Percentiles rank a stretch among this genome's conserved stretches.
Conservation (phyloP, 176 grass and related monocot genomes). For the Neostapfia colusana region DNA sequence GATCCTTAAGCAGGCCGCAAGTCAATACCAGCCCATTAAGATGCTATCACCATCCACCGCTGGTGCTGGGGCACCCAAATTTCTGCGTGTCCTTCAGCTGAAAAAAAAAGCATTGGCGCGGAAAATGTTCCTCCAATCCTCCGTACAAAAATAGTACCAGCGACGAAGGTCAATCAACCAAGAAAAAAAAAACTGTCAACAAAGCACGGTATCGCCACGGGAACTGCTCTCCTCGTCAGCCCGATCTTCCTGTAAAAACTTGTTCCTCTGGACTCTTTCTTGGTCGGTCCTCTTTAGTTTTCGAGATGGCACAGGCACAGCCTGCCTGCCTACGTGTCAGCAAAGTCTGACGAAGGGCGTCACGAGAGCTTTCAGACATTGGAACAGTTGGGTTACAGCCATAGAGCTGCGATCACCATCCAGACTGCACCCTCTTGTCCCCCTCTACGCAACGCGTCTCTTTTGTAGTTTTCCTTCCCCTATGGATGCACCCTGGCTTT, state of each 20-base stretch:
- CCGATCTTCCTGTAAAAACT: neutral
- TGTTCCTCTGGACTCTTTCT: neutral
- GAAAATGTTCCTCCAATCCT: neutral
- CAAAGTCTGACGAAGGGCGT: neutral
- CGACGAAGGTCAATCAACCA: too few relatives aligned
- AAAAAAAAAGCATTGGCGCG: neutral
- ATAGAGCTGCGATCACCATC: neutral
- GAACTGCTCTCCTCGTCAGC: neutral
- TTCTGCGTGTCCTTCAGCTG: too few relatives aligned
- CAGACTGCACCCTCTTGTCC: neutral
- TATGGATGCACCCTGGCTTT: neutral
- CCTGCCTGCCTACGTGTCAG: neutral
- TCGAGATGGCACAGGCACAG: neutral
- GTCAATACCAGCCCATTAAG: neutral
- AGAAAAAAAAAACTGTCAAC: too few relatives aligned
- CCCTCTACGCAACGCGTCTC: conserved; percentile 7
- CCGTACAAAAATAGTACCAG: too few relatives aligned
- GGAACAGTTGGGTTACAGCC: conserved; percentile 25
- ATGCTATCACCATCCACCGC: neutral
- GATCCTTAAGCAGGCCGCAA: neutral
- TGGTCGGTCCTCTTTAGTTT: neutral
- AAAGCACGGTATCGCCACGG: too few relatives aligned
- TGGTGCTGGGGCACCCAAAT: too few relatives aligned
- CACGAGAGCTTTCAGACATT: neutral
- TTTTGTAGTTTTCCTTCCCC: conserved; percentile 34